Base-by-base conservation (phyloP, 441 rosid species). In the Jatropha podagrica region DNA sequence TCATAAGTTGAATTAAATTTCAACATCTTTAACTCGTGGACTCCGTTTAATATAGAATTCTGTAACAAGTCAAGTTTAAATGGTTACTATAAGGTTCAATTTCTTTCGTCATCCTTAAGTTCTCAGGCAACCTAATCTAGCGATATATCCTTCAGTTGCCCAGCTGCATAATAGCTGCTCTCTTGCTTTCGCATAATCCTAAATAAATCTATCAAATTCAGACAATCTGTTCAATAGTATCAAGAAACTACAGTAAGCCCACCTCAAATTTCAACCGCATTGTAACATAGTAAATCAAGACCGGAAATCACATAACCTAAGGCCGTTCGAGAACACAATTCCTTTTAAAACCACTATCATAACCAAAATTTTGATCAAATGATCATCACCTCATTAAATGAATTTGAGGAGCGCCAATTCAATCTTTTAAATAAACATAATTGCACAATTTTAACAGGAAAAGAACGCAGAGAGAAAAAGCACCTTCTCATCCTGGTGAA, bases 401-500 rank as follows among this genome's bases (percentile, higher is more conserved):
- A 55, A 55, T 3, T 23, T 38, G 49, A 42, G 51, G 5, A 38
- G 46, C 59, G 32, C 73, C 26, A 69, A 52, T 54, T 52, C 73
- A 64, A 38, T 17, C 32, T n/a, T 37, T 8, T 3, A 13, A 6
- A 5, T 0, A 68, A 70, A 20, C 18, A 0, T 18, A 56, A 13
- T 7, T 12, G 46, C 3, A 55, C 42, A n/a, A 9, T 56, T 5
- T 42, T 11, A 7, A 54, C 15, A 38, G 3, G 9, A 59, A 71
- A n/a, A 4, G 18, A 41, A 23, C 4, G 7, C 32, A 7, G 9
- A 32, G 2, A 15, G 51, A 23, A 60, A 18, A 60, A 20, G 18
- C 23, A 79, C 92, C 92, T 88, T 90, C 69, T 90, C 92, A 80
- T 90, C 92, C 69, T 90, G 95, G 73, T 76, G 95, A 78, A 90